phyloP scores from a whole-genome alignment of 2,329 filamentous ascomycete species.

The Penicillium sp. region DNA sequence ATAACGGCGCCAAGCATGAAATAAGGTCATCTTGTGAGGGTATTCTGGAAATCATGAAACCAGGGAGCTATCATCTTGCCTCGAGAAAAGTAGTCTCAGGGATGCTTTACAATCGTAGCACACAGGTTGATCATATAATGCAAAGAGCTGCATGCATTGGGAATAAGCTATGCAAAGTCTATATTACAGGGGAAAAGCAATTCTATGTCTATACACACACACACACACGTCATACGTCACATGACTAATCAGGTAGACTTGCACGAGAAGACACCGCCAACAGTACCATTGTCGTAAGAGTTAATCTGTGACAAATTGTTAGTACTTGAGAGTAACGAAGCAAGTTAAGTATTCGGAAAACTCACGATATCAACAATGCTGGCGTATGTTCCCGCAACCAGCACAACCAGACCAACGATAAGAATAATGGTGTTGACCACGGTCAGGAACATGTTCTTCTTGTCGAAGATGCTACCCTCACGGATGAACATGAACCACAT shows the following conservation, averaged over 20 bases:
- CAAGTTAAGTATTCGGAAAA: background rate
- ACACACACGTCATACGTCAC: background rate
- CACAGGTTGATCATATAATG: background rate
- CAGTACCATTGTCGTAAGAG: slow-evolving; percentile 1
- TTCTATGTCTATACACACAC: slow-evolving; percentile 4
- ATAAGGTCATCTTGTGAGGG: too few species aligned
- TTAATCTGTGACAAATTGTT: background rate
- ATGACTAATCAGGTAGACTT: background rate
- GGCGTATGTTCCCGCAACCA: slow-evolving; percentile 5
- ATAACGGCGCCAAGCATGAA: too few species aligned
- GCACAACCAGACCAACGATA: slow-evolving; percentile 1
- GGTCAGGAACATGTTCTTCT: slow-evolving; percentile 1
- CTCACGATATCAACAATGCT: slow-evolving; percentile 6
- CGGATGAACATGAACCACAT: slow-evolving; percentile 11
- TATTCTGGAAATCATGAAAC: too few species aligned
- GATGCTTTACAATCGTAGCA: too few species aligned
- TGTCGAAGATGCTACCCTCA: background rate
- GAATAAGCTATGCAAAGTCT: slow-evolving; percentile 5
- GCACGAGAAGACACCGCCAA: slow-evolving; percentile 7
- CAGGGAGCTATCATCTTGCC: too few species aligned
- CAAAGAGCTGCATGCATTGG: background rate
- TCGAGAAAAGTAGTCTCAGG: too few species aligned
- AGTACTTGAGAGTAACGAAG: background rate
- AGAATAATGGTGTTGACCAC: background rate
- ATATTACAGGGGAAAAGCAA: slow-evolving; percentile 5